Base-by-base conservation (phyloP, 2,329 filamentous ascomycete species). In the Pseudogymnoascus sp. region DNA sequence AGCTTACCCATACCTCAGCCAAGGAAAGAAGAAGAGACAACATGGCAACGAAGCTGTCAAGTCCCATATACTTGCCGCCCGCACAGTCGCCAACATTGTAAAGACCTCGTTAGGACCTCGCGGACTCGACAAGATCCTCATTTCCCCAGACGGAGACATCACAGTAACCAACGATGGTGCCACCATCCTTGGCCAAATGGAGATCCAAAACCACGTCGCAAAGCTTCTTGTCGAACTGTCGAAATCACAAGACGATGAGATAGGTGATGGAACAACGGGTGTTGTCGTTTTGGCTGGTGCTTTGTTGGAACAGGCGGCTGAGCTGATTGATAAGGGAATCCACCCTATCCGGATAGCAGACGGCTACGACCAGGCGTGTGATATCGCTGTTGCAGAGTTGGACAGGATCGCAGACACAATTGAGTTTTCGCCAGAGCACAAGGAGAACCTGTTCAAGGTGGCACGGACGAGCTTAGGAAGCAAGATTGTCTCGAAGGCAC, bases 151-250 rank as follows among this genome's bases (percentile, higher is more conserved):
- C 76, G 95, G 95, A 76, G 95, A 99, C 78, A 99, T 99, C 76
- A 99, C 95, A 67, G 92, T 99, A 67, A 99, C 95, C 70, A 99
- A 99, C 80, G 95, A 99, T 79, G 95, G 95, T 73, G 96, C 96
- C 63, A 99, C 95, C 53, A 99, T 99, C 72, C 82, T 99, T 70
- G 88, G 91, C 72, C 92, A 96, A 84, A 99, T 99, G 95, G 95
- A 99, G 80, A 93, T 99, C 71, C 90, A 91, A 70, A 97, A 99
- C 83, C 93, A 97, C 78, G 92, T 99, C 67, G 95, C 95, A 67
- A 97, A 97, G 80, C 83, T 99, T 61, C 82, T 99, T 65, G 95
- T 99, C 60, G 93, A 97, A 76, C 87, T 99, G 42, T 97, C 95
- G 68, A 97, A 96, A 81, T 97, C 95, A 40, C 95, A 99, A 77